A percentile compares a stretch with the other conserved stretches of the same genome.
phyloP scores from a whole-genome alignment of 495 filamentous ascomycete species.

The Aspergillus wentii region DNA sequence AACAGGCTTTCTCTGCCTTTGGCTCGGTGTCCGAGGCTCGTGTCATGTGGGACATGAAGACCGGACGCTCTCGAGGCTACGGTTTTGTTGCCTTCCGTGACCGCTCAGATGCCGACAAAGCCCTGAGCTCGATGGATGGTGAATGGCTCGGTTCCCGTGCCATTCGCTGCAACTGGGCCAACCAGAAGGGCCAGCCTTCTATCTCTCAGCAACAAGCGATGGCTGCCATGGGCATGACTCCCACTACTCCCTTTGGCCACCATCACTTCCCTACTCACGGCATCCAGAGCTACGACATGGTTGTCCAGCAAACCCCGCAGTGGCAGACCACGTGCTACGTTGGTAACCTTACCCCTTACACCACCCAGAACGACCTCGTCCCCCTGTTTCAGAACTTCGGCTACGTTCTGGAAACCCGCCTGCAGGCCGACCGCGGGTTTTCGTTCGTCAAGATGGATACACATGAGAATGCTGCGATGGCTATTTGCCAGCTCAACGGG shows the following conservation, averaged over 20 bases:
- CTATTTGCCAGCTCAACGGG: conserved; percentile 94
- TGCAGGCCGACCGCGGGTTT: conserved; percentile 97
- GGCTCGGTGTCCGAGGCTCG: conserved; percentile 97
- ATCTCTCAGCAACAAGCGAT: conserved; percentile 97
- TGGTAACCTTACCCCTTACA: conserved; percentile 96
- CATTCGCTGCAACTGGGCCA: conserved; percentile 99
- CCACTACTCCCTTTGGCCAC: conserved; percentile 92
- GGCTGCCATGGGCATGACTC: conserved; percentile 97
- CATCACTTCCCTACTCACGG: conserved; percentile 98
- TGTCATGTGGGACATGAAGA: conserved; percentile 99
- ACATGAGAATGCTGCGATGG: conserved; percentile 97
- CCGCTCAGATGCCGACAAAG: conserved; percentile 90
- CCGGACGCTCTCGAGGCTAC: conserved; percentile 92
- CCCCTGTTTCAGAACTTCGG: conserved; percentile 98
- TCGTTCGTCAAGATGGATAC: conserved; percentile 99
- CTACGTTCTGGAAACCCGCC: conserved; percentile 92
- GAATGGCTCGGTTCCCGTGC: conserved; percentile 99
- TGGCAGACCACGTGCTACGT: conserved; percentile 99
- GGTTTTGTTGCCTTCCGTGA: conserved; percentile 98
- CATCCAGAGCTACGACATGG: conserved; percentile 96
- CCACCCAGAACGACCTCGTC: conserved; percentile 89
- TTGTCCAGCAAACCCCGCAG: conserved; percentile 90
- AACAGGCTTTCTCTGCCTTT: conserved; percentile 95
- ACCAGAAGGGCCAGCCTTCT: conserved; percentile 98
- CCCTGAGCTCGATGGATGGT: conserved; percentile 94